A percentile compares a stretch with the other conserved stretches of the same genome.
These are phyloP conservation scores for Artemisia annua DNA, from an alignment of 129 eudicot species.

Conservation along the genomic window DNA sequence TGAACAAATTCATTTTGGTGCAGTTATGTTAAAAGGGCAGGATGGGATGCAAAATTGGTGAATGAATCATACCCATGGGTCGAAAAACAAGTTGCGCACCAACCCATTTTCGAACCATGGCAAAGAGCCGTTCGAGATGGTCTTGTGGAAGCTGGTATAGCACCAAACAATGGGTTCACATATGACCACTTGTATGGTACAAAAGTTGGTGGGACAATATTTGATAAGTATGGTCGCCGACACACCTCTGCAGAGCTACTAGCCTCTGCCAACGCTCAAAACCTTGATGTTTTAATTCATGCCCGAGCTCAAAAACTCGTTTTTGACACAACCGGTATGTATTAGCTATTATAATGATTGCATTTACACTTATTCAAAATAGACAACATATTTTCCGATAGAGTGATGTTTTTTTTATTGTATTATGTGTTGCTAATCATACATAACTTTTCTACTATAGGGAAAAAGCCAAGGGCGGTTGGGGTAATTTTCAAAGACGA, in stretches of 20 bases:
- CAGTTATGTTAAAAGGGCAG: constrained; percentile 58
- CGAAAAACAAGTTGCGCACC: constrained; percentile 79
- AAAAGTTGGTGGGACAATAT: constrained; percentile 92
- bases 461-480: constrained; percentile 65
- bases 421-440: neutral
- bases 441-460: constrained; percentile 21
- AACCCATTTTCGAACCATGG: constrained; percentile 67
- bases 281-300: constrained; percentile 64
- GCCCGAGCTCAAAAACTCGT: constrained; percentile 77
- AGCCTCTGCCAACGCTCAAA: constrained; percentile 53
- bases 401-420: neutral
- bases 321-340: constrained; percentile 72
- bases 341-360: neutral
- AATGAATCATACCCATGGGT: constrained; percentile 91
- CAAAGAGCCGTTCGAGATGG: constrained; percentile 76
- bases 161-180: constrained; percentile 90
- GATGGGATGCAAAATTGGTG: constrained; percentile 88
- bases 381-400: neutral
- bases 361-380: neutral
- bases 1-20: neutral
- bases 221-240: constrained; percentile 78
- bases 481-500: constrained; percentile 92
- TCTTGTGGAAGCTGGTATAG: constrained; percentile 68
- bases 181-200: constrained; percentile 91
- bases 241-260: constrained; percentile 87